Percentiles rank a stretch among this genome's conserved stretches.
These are phyloP conservation scores for Pezizomycotina sp. DNA, from an alignment of 2,329 filamentous ascomycete species.

Conservation along the genomic window DNA sequence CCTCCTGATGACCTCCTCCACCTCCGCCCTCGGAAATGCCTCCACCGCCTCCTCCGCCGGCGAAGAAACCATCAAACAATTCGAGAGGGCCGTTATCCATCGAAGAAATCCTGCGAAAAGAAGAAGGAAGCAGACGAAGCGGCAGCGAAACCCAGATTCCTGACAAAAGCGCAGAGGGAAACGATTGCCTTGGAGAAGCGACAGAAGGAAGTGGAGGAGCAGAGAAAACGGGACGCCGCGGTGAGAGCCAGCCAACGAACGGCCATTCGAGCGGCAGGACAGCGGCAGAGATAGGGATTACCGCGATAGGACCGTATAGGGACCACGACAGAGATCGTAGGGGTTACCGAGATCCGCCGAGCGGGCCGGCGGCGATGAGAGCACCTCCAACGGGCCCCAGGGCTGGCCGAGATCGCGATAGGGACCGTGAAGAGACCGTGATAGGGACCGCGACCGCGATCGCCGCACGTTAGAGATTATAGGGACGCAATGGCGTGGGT, in stretches of 20 bases:
- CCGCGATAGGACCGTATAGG: too few species aligned
- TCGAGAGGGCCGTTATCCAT: constrained; percentile 47
- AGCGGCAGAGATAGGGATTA: constrained; percentile 20
- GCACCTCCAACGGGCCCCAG: constrained; percentile 26
- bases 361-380: constrained; percentile 27
- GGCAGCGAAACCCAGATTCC: constrained; percentile 69
- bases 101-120: constrained; percentile 66
- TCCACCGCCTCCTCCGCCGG: background rate
- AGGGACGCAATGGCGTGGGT: constrained; percentile 6
- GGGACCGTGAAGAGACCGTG: constrained; percentile 29
- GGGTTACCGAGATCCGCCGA: constrained; percentile 22
- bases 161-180: constrained; percentile 70
- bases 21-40: too few species aligned
- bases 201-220: constrained; percentile 52
- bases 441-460: constrained; percentile 39
- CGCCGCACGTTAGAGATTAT: constrained; percentile 31
- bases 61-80: background rate
- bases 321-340: too few species aligned
- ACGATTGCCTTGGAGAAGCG: constrained; percentile 62
- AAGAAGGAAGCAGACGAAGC: constrained; percentile 75
- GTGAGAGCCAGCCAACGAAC: constrained; percentile 24
- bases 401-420: constrained; percentile 21
- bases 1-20: too few species aligned
- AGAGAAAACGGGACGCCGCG: constrained; percentile 36
- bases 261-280: constrained; percentile 19